Percentiles rank a stretch among this genome's conserved stretches.
Evolutionary conservation across 225 moss, liverwort and hornwort species (phyloP).

Genomic region (Lunularia cruciata): DNA sequence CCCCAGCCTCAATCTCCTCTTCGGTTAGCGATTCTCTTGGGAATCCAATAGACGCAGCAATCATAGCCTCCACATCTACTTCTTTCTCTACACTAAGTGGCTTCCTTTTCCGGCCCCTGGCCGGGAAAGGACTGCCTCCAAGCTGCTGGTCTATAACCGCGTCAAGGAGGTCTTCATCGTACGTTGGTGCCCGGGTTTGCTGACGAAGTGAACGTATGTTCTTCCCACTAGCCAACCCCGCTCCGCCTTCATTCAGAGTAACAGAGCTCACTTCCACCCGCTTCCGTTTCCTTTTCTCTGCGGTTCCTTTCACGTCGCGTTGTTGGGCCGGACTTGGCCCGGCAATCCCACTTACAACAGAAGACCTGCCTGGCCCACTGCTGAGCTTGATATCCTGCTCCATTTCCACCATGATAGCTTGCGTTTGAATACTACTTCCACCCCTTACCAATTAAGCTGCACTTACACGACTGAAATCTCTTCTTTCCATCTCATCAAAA

Average conservation of each 20-base stretch:
- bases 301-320: neutral
- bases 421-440: too few relatives aligned
- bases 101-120: constrained; percentile 78
- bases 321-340: neutral
- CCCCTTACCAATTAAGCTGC: too few relatives aligned
- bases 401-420: constrained; percentile 30
- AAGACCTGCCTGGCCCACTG: constrained; percentile 11
- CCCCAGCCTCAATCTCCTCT: constrained; percentile 89
- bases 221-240: constrained; percentile 45
- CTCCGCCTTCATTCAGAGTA: constrained; percentile 4
- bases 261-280: constrained; percentile 18
- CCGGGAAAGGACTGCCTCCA: constrained; percentile 57
- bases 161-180: constrained; percentile 87
- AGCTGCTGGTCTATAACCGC: constrained; percentile 88
- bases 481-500: too few relatives aligned
- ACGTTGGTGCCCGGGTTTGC: constrained; percentile 79
- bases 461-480: too few relatives aligned
- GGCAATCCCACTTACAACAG: neutral
- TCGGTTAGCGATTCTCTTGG: constrained; percentile 91
- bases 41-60: constrained; percentile 94
- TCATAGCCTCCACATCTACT: constrained; percentile 95
- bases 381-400: constrained; percentile 18
- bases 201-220: constrained; percentile 81
- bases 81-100: constrained; percentile 72
- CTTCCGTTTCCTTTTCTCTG: constrained; percentile 38